Percentiles rank a stretch among this genome's conserved stretches.
phyloP scores from a whole-genome alignment of 495 filamentous ascomycete species.

The Jackrogersella minutella region DNA sequence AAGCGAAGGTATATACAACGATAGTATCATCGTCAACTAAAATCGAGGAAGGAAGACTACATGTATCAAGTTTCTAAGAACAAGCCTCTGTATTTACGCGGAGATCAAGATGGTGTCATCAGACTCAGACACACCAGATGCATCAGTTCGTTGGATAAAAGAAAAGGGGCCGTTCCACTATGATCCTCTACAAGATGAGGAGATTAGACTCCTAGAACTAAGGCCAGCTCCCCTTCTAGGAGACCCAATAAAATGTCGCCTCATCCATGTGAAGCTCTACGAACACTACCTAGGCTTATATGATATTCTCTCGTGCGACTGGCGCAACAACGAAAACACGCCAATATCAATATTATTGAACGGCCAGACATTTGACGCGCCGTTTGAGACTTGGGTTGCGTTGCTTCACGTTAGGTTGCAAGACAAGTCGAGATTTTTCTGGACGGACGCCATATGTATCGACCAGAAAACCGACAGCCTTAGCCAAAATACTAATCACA shows the following conservation, averaged over 20 bases:
- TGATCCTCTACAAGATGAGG: slow-evolving; percentile 3
- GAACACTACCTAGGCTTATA: slow-evolving; percentile 5
- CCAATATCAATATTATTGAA: slow-evolving; percentile 24
- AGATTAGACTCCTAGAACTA: slow-evolving; percentile 24
- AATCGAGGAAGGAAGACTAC: too few species aligned
- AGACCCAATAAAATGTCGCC: slow-evolving; percentile 26
- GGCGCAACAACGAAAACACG: neutral
- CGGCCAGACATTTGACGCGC: slow-evolving; percentile 13
- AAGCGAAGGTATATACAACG: neutral
- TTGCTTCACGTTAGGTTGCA: slow-evolving; percentile 12
- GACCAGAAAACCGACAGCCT: slow-evolving; percentile 5
- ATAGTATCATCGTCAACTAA: neutral
- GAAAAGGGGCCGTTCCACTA: slow-evolving; percentile 19
- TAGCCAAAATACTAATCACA: neutral
- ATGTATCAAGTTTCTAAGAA: neutral
- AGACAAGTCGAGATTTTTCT: slow-evolving; percentile 9
- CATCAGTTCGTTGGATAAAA: slow-evolving; percentile 17
- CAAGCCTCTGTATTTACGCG: neutral
- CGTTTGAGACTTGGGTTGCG: slow-evolving; percentile 6
- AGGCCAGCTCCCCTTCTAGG: slow-evolving; percentile 4
- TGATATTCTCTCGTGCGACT: slow-evolving; percentile 29
- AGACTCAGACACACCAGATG: neutral
- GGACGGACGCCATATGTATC: slow-evolving; percentile 24
- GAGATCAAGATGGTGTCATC: slow-evolving; percentile 1
- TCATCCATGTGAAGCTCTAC: slow-evolving; percentile 4